These are phyloP conservation scores for Perkinsela sp. DNA, from an alignment of 208 protist species.

Conservation along the genomic window DNA sequence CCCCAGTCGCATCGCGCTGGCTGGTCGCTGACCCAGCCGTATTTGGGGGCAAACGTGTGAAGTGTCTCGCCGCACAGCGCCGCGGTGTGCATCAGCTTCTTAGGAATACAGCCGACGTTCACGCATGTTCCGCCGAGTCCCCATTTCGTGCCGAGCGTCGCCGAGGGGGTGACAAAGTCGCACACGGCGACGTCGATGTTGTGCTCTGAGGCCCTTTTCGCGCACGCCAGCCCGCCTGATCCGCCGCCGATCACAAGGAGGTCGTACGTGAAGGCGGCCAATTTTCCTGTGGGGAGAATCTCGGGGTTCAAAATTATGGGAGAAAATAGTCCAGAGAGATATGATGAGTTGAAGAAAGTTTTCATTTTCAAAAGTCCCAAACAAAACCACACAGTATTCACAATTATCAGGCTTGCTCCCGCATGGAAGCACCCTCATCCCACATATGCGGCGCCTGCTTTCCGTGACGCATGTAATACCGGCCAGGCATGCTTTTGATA, in stretches of 20 bases:
- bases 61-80: constrained; percentile 11
- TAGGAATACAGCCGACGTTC: constrained; percentile 57
- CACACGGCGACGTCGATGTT: constrained; percentile 1
- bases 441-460: not conserved
- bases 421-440: too few relatives aligned
- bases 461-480: not conserved
- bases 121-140: constrained; percentile 33
- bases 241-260: constrained; percentile 49
- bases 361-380: not conserved
- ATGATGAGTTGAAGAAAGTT: constrained; percentile 1
- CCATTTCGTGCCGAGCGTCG: constrained; percentile 27
- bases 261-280: constrained; percentile 10
- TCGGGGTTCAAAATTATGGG: not conserved
- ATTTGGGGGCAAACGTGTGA: constrained; percentile 1
- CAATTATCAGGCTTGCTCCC: too few relatives aligned
- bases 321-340: not conserved
- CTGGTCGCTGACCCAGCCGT: constrained; percentile 8
- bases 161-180: constrained; percentile 38
- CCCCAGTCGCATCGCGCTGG: constrained; percentile 4
- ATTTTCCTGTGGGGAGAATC: not conserved
- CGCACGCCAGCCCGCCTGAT: constrained; percentile 23
- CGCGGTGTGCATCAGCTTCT: constrained; percentile 45
- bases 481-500: not conserved
- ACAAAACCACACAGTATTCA: not conserved
- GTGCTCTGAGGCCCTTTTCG: constrained; percentile 12